Base-by-base conservation (phyloP, 108 stramenopile species). In the Nannochloropsis salina region DNA sequence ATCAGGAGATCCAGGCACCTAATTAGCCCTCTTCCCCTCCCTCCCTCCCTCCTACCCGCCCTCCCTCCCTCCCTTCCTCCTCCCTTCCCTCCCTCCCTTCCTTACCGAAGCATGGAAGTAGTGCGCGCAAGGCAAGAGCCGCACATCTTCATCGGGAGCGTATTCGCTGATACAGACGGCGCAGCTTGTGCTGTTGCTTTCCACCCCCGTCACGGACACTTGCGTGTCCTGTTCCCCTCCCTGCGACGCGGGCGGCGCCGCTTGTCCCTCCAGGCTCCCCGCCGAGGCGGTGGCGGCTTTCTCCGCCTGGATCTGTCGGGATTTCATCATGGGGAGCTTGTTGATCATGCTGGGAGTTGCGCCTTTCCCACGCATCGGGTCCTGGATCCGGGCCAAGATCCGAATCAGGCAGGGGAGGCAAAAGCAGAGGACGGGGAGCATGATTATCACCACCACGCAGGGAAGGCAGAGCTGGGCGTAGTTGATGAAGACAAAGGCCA, bases 391-490 rank as follows among this genome's bases (percentile, higher is more conserved):
- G 11, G 88, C 90, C 44, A 92, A 45, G 31, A 92, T n/a, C 6
- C 92, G 91, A 8, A 92, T 91, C 6, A 92, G 87, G 74, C 91
- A 92, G 15, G 92, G 92, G 9, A 92, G 86, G 85, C 92, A 92
- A 45, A 92, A 92, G 84, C 92, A 92, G 20, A 92, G 44, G 9
- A 92, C 90, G 9, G 92, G 92, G 43, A 92, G 83, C 80, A 91
- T 79, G 40, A 91, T 44, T 43, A 92, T 85, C 44, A 89, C 90
- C 47, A 92, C 42, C 44, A 92, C 88, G 81, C 92, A 92, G 1
- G 92, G 92, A 87, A 92, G 47, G 83, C 91, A 92, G 44, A 92
- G 86, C 88, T 92, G 91, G 6, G 82, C 80, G 85, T 92, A 92
- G 9, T 84, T 88, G 44, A 92, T 83, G 81, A 92, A 61, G 44